phyloP scores from a whole-genome alignment of 208 protist genomes.

The Paratrypanosoma confusum region DNA sequence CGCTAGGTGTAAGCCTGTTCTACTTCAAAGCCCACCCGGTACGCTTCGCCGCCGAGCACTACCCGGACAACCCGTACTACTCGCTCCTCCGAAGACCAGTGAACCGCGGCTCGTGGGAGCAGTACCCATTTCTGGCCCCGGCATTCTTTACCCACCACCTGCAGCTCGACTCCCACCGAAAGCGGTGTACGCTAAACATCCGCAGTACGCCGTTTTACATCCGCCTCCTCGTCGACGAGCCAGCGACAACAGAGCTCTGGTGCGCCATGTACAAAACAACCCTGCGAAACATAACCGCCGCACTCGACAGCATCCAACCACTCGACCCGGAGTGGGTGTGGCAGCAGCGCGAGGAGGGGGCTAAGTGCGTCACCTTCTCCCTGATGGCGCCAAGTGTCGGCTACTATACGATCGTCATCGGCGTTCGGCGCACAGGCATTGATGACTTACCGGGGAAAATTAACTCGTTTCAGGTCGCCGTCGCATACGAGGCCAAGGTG shows the following conservation, averaged over 20 bases:
- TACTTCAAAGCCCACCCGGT: conserved; percentile 63
- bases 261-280: conserved; percentile 55
- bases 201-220: conserved; percentile 63
- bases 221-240: conserved; percentile 31
- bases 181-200: conserved; percentile 24
- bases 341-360: conserved; percentile 64
- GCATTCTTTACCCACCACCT: conserved; percentile 50
- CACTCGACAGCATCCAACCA: conserved; percentile 7
- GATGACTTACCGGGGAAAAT: conserved; percentile 34
- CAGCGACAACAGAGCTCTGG: conserved; percentile 59
- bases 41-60: conserved; percentile 51
- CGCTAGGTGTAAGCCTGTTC: no score
- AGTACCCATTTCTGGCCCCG: conserved; percentile 41
- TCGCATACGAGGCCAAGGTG: conserved; percentile 62
- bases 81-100: conserved; percentile 30
- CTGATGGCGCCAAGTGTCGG: conserved; percentile 60
- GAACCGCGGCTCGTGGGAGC: conserved; percentile 32
- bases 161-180: conserved; percentile 28
- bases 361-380: conserved; percentile 57
- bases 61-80: conserved; percentile 18
- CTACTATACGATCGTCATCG: conserved; percentile 64
- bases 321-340: conserved; percentile 68
- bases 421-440: conserved; percentile 41
- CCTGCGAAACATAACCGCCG: conserved; percentile 43
- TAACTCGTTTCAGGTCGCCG: conserved; percentile 38